Conservation (phyloP, 192 early-diverging fungal species). For the Coemansia furcata region DNA sequence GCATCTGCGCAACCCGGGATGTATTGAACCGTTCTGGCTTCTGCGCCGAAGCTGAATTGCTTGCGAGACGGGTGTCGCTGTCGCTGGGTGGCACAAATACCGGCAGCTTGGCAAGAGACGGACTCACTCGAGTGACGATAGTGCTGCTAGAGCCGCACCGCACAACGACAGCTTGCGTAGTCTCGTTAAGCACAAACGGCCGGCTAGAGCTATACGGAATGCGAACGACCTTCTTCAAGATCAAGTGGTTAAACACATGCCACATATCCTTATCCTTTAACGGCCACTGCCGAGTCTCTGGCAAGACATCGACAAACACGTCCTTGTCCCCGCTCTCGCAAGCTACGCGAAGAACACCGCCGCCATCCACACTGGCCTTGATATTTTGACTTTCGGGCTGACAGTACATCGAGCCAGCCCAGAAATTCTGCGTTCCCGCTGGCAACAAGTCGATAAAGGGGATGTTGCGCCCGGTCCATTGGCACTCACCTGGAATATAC, state of each 20-base stretch:
- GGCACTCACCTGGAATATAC: slow-evolving; percentile 38
- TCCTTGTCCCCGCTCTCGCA: slow-evolving; percentile 5
- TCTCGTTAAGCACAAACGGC: slow-evolving; percentile 32
- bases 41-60: background rate
- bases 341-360: slow-evolving; percentile 37
- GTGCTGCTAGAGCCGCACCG: slow-evolving; percentile 46
- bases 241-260: slow-evolving; percentile 45
- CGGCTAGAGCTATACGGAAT: slow-evolving; percentile 12
- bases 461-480: slow-evolving; percentile 52
- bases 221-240: slow-evolving; percentile 30
- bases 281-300: slow-evolving; percentile 54
- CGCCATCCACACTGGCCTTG: slow-evolving; percentile 32
- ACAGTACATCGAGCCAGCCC: slow-evolving; percentile 52
- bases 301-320: slow-evolving; percentile 46
- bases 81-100: slow-evolving; percentile 18
- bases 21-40: background rate
- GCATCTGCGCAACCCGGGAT: background rate
- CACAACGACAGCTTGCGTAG: slow-evolving; percentile 51
- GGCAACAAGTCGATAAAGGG: slow-evolving; percentile 56
- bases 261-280: slow-evolving; percentile 49
- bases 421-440: slow-evolving; percentile 56
- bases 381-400: slow-evolving; percentile 26
- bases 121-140: slow-evolving; percentile 37
- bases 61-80: slow-evolving; percentile 23
- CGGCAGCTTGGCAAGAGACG: slow-evolving; percentile 13